These are phyloP conservation scores for Sporothrix inflata DNA, from an alignment of 2,329 filamentous ascomycete species.

Conservation along the genomic window DNA sequence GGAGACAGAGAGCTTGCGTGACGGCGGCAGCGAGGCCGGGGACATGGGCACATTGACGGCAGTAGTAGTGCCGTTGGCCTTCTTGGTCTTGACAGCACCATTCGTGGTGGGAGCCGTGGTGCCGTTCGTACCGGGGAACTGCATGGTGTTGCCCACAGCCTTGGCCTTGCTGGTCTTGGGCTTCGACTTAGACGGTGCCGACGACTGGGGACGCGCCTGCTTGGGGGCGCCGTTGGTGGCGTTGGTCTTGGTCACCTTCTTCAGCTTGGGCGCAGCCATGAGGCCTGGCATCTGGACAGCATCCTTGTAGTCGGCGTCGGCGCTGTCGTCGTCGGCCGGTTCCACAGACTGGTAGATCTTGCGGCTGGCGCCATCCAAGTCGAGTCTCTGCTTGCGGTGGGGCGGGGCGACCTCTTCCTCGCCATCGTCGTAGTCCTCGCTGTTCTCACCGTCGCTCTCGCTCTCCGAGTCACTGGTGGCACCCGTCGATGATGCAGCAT, in stretches of 20 bases:
- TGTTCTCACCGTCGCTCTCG: slow-evolving; percentile 71
- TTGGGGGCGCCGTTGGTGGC: slow-evolving; percentile 48
- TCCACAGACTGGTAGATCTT: slow-evolving; percentile 57
- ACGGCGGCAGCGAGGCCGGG: slow-evolving; percentile 68
- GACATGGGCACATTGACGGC: slow-evolving; percentile 54
- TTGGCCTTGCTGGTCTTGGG: slow-evolving; percentile 55
- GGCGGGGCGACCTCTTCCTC: slow-evolving; percentile 62
- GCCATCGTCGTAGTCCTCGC: slow-evolving; percentile 58
- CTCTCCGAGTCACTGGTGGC: slow-evolving; percentile 79
- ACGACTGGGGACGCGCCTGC: slow-evolving; percentile 19
- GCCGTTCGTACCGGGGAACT: slow-evolving; percentile 39
- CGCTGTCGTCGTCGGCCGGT: slow-evolving; percentile 57
- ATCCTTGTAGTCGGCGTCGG: slow-evolving; percentile 59
- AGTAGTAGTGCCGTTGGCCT: slow-evolving; percentile 8
- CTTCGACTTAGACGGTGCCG: slow-evolving; percentile 34
- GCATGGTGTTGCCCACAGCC: slow-evolving; percentile 31
- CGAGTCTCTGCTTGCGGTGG: slow-evolving; percentile 61
- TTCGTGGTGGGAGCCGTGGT: slow-evolving; percentile 45
- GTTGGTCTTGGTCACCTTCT: slow-evolving; percentile 46
- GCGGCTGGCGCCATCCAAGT: slow-evolving; percentile 47
- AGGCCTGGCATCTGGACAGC: slow-evolving; percentile 39
- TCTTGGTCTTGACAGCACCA: slow-evolving; percentile 56
- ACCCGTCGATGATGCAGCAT: slow-evolving; percentile 80
- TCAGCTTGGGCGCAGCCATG: slow-evolving; percentile 47
- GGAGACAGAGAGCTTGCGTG: slow-evolving; percentile 74